Evolutionary conservation across 306 rosid genomes (phyloP), one percentile per base, ranked within the genome.

Genomic region (Fragaria iinumae): DNA sequence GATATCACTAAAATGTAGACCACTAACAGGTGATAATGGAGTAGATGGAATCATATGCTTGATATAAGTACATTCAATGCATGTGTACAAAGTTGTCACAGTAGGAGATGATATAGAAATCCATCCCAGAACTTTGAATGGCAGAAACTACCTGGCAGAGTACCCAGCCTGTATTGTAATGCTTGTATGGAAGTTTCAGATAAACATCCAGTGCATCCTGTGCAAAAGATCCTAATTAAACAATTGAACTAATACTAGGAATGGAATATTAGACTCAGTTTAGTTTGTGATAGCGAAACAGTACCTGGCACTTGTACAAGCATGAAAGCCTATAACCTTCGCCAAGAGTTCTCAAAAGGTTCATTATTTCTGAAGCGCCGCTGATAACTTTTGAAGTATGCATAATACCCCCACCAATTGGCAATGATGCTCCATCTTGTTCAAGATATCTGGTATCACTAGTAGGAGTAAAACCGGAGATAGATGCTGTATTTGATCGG

Each of bases 141-240:
- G 59, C 50, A 76, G 73, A 81, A 75, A 67, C 66, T 86, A 96
- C 99, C 99, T 91, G 98, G 56, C 98, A 96, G 80, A 96, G 98
- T 81, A 96, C 96, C 97, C 99, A 92, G 75, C 97, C 97, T 5
- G 99, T 92, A 81, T 86, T 83, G 87, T 96, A 96, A 86, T 96
- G 99, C 89, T 85, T 96, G 79, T 80, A 87, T 34, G 97, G 96
- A 80, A 96, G 93, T 84, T 93, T 93, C 81, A 85, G 86, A 76
- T 80, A 96, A 79, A 86, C 86, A 83, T 92, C 94, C 76, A 96
- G 80, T 21, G 99, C 99, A 73, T 93, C 99, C 99, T 96, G 90
- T 69, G 67, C 80, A 78, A 86, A 65, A 74, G 1, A 74, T 8
- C 2, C 56, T 63, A 73, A 76, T 78, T 74, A 34, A 72, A 70